Base-by-base conservation (phyloP, 1,284 basidiomycete species). In the Ganoderma resinaceum region DNA sequence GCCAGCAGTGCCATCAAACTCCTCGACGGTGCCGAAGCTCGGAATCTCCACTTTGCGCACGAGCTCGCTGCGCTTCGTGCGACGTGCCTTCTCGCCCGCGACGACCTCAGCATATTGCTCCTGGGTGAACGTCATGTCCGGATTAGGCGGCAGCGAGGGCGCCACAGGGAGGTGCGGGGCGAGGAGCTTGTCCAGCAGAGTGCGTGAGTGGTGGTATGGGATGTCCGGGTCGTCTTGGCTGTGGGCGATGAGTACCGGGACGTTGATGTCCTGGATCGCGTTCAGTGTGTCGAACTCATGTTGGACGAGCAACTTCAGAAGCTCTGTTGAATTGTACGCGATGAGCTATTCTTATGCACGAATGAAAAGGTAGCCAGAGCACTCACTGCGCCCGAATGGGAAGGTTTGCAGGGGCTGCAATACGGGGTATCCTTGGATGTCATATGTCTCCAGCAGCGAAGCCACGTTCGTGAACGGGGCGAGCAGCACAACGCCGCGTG, bases 201-300 rank as follows among this genome's bases (percentile, higher is more conserved):
- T 81, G n/a, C 85, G 83, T 0, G 94, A 93, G 78, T 98, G 96
- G 0, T 85, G 82, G 74, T 87, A 80, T 0, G 93, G 93, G 64
- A 98, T 96, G 49, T 95, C 91, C 76, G 84, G 85, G 80, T 98
- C 96, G 76, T 95, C 85, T 73, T 88, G 85, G 1, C 95, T 90
- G 77, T 98, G 96, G 0, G 89, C 88, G 70, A 98, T 86, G 16
- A 97, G 81, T 7, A 95, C 86, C 5, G 92, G 86, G 0, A 87
- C 87, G 40, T 87, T 85, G 66, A 78, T 75, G 23, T 76, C 71
- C 70, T 86, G 81, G 40, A 94, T 86, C 38, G 85, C 80, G 52
- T 83, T 80, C 6, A 89, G 78, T 0, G 91, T 91, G 74, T 95
- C 87, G 71, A 95, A 95, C 66, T 82, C 85, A 63, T 93, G 89